Evolutionary conservation across 352 stramenopile species (phyloP).

Genomic region (Halophytophthora polymorphica): DNA sequence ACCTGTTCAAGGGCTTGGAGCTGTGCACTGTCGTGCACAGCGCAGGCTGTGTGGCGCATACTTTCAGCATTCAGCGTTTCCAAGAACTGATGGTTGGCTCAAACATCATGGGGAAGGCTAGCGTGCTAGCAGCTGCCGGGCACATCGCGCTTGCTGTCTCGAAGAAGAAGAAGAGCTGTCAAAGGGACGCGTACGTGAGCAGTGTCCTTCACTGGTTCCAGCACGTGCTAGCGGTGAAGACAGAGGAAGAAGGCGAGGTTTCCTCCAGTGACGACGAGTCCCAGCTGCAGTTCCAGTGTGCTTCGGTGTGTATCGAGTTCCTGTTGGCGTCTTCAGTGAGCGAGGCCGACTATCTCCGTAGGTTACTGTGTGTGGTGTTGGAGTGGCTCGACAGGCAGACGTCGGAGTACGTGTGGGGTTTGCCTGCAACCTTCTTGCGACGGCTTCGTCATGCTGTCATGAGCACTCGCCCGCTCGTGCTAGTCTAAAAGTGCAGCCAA

Average conservation of each 20-base stretch:
- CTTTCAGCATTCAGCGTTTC: conserved; percentile 21
- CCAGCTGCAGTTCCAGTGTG: conserved; percentile 12
- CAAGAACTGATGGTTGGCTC: conserved; percentile 14
- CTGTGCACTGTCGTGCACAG: conserved; percentile 19
- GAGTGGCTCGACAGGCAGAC: conserved; percentile 22
- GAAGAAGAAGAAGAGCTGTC: conserved; percentile 1
- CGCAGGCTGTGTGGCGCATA: conserved; percentile 4
- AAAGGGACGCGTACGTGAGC: conserved; percentile 16
- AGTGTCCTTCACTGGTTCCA: conserved; percentile 17
- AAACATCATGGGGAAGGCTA: conserved; percentile 4
- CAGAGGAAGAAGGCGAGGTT: conserved; percentile 2
- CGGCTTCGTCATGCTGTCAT: conserved; percentile 28
- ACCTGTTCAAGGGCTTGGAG: conserved; percentile 26
- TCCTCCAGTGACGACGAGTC: conserved; percentile 10
- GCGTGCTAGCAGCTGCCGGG: conserved; percentile 10
- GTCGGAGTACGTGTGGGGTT: conserved; percentile 6
- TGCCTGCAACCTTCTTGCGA: conserved; percentile 24
- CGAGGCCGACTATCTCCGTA: conserved; percentile 4
- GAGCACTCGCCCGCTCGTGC: conserved; percentile 11
- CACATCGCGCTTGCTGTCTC: conserved; percentile 13
- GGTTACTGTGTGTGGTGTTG: conserved; percentile 12
- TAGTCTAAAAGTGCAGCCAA: not conserved
- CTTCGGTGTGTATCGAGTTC: conserved; percentile 16
- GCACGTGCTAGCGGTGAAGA: conserved; percentile 13
- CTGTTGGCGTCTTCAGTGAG: conserved; percentile 11